phyloP scores from a whole-genome alignment of 202 grass and related monocot species.

The Elaeis oleifera region DNA sequence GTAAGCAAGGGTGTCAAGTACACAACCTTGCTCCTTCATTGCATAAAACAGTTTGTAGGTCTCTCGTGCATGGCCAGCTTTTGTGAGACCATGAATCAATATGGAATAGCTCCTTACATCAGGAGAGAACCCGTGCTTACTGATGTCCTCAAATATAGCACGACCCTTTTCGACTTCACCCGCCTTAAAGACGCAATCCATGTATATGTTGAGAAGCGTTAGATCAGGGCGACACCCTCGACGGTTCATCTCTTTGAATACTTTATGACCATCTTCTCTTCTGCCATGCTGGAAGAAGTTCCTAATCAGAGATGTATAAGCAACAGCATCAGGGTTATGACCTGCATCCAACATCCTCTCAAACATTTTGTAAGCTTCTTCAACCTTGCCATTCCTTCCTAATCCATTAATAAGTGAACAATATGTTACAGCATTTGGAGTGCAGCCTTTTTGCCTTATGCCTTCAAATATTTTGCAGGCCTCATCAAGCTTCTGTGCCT shows the following conservation, averaged over 20 bases:
- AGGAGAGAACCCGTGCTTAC: slow-evolving; percentile 46
- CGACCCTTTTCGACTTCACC: slow-evolving; percentile 67
- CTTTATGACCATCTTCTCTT: slow-evolving; percentile 97
- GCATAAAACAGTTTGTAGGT: slow-evolving; percentile 78
- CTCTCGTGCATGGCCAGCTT: slow-evolving; percentile 84
- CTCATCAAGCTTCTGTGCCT: slow-evolving; percentile 64
- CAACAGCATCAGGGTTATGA: slow-evolving; percentile 55
- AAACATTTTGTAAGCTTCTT: slow-evolving; percentile 74
- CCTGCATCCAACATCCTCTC: slow-evolving; percentile 83
- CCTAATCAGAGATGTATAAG: slow-evolving; percentile 80
- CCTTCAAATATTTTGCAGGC: slow-evolving; percentile 73
- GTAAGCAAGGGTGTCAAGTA: slow-evolving; percentile 67
- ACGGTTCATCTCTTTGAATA: slow-evolving; percentile 82
- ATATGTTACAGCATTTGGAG: slow-evolving; percentile 65
- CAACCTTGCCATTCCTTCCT: slow-evolving; percentile 76
- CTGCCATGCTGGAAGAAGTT: slow-evolving; percentile 85
- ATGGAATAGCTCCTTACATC: slow-evolving; percentile 76
- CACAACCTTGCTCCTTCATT: slow-evolving; percentile 81
- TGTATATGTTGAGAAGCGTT: slow-evolving; percentile 86
- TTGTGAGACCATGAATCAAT: slow-evolving; percentile 90
- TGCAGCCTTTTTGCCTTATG: slow-evolving; percentile 53
- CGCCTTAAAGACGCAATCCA: slow-evolving; percentile 89
- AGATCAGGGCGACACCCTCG: slow-evolving; percentile 65
- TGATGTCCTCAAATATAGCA: slow-evolving; percentile 72
- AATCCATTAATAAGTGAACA: slow-evolving; percentile 89